These are phyloP conservation scores for Blastocystis hominis DNA, from an alignment of 352 stramenopile genomes.

Conservation along the genomic window DNA sequence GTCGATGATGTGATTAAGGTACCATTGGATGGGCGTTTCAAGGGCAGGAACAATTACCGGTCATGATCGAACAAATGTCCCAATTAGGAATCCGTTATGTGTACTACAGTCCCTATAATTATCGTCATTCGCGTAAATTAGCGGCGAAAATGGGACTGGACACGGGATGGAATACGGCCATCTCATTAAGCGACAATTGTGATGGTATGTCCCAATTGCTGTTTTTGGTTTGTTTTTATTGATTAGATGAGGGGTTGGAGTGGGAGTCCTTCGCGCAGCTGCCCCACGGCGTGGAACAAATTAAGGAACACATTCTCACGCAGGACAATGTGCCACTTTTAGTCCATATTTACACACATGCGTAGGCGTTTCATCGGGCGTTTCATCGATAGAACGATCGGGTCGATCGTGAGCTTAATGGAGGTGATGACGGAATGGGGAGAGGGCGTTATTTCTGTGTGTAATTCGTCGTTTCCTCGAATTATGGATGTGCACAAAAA, in stretches of 20 bases:
- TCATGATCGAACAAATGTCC: conserved; percentile 85
- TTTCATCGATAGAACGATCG: background rate
- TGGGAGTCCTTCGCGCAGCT: conserved; percentile 70
- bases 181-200: conserved; percentile 74
- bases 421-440: conserved; percentile 46
- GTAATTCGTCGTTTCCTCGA: background rate
- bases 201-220: background rate
- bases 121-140: conserved; percentile 87
- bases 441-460: conserved; percentile 11
- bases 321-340: conserved; percentile 95
- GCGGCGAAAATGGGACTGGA: conserved; percentile 96
- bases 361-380: conserved; percentile 52
- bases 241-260: conserved; percentile 32
- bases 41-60: conserved; percentile 76
- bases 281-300: conserved; percentile 86
- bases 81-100: conserved; percentile 89
- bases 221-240: background rate
- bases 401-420: background rate
- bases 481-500: background rate
- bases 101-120: conserved; percentile 97
- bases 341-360: conserved; percentile 93
- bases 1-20: conserved; percentile 46
- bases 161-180: conserved; percentile 95
- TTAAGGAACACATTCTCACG: conserved; percentile 81
- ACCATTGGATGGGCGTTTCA: background rate